These are phyloP conservation scores for Ogataea chonburiensis DNA, from an alignment of 805 yeast species.

Conservation along the genomic window DNA sequence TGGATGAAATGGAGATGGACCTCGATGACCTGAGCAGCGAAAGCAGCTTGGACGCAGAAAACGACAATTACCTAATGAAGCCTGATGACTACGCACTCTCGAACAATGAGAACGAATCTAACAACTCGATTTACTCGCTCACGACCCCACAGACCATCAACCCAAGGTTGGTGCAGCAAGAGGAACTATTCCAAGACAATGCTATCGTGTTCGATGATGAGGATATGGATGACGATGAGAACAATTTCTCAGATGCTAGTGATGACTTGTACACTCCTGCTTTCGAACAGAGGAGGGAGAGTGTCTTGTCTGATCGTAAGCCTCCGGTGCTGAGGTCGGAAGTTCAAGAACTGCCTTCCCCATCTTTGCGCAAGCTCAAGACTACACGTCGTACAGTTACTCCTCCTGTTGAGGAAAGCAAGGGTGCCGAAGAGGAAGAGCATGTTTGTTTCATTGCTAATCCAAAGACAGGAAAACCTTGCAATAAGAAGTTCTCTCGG, in stretches of 20 bases:
- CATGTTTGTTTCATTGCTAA: constrained; percentile 61
- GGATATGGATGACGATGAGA: constrained; percentile 22
- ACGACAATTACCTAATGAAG: constrained; percentile 23
- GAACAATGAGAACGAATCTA: constrained; percentile 24
- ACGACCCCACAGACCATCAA: constrained; percentile 30
- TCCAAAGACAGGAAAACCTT: constrained; percentile 60
- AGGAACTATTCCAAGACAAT: constrained; percentile 10
- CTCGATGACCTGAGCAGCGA: constrained; percentile 30
- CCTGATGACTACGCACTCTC: constrained; percentile 12
- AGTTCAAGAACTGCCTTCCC: constrained; percentile 21
- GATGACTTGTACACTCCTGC: constrained; percentile 33
- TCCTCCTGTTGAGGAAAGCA: constrained; percentile 7
- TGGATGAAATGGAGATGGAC: constrained; percentile 35
- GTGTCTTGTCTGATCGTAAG: constrained; percentile 22
- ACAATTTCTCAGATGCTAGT: constrained; percentile 25
- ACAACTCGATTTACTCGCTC: constrained; percentile 29
- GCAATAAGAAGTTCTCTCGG: constrained; percentile 82
- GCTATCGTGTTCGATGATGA: constrained; percentile 21
- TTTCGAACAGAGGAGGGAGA: constrained; percentile 29
- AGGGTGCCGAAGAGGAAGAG: constrained; percentile 28
- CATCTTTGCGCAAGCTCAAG: constrained; percentile 24
- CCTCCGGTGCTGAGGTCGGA: constrained; percentile 19
- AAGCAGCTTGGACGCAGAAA: constrained; percentile 26
- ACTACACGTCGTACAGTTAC: constrained; percentile 12
- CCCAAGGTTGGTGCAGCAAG: constrained; percentile 25